Evolutionary conservation across 2,329 filamentous ascomycete species (phyloP).

Genomic region (Aspergillus puulaauensis): DNA sequence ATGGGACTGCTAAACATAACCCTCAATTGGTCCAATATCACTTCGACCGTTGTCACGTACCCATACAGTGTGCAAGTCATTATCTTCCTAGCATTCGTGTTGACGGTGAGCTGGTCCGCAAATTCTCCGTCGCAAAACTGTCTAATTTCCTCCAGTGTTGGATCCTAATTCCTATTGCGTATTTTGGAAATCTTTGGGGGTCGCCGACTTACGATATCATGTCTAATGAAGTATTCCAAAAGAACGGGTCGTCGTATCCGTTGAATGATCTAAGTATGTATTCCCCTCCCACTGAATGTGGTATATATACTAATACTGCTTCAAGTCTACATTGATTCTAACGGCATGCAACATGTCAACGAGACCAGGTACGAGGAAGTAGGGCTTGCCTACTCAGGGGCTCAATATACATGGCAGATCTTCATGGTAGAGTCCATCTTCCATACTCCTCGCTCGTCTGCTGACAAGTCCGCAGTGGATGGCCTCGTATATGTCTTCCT

Average conservation of each 20-base stretch:
- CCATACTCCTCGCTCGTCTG: conserved; percentile 48
- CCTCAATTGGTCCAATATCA: conserved; percentile 62
- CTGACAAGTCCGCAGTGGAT: conserved; percentile 58
- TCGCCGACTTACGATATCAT: conserved; percentile 56
- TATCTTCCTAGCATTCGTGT: conserved; percentile 55
- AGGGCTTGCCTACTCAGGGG: conserved; percentile 58
- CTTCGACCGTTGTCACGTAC: conserved; percentile 33
- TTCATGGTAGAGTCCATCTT: neutral
- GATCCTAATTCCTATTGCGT: conserved; percentile 59
- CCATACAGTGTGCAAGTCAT: conserved; percentile 48
- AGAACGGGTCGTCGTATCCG: conserved; percentile 51
- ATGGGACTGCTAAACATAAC: conserved; percentile 63
- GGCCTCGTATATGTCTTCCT: conserved; percentile 35
- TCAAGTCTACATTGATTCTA: neutral
- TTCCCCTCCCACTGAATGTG: conserved; percentile 38
- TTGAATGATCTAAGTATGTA: conserved; percentile 25
- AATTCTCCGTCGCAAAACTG: neutral
- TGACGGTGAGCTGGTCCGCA: conserved; percentile 29
- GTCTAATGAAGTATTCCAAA: conserved; percentile 57
- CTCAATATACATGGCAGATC: conserved; percentile 58
- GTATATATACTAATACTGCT: neutral
- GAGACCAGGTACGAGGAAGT: conserved; percentile 46
- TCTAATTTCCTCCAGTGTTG: conserved; percentile 44
- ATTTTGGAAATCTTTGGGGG: conserved; percentile 54
- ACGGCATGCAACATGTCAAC: conserved; percentile 40